phyloP scores from a whole-genome alignment of 139 green algal species.

The Diplosphaera chodatii region DNA sequence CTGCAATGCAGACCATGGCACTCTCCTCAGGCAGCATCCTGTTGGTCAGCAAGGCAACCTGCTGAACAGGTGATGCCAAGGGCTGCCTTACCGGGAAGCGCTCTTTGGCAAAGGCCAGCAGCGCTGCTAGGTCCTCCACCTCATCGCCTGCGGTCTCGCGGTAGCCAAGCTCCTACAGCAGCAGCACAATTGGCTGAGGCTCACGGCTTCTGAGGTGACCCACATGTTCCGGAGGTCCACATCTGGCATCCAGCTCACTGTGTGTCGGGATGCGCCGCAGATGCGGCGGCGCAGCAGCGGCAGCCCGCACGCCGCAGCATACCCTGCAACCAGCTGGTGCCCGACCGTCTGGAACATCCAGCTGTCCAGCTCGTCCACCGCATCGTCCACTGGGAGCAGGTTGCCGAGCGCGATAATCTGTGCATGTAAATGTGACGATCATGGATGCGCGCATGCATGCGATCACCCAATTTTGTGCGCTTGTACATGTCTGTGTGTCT shows the following conservation, averaged over 20 bases:
- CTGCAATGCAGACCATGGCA: too few species aligned
- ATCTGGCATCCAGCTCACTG: background rate
- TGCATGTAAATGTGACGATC: too few species aligned
- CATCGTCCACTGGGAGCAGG: constrained; percentile 51
- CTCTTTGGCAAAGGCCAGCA: constrained; percentile 67
- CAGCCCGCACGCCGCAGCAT: constrained; percentile 74
- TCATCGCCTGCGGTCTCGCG: constrained; percentile 69
- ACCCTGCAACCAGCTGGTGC: constrained; percentile 75
- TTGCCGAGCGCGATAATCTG: constrained; percentile 70
- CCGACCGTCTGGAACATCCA: constrained; percentile 96
- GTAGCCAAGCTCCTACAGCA: constrained; percentile 59
- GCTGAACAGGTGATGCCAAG: background rate
- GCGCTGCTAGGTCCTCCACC: constrained; percentile 82
- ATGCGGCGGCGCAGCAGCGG: constrained; percentile 78
- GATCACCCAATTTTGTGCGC: too few species aligned
- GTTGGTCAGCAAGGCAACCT: too few species aligned
- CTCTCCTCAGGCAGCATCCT: too few species aligned
- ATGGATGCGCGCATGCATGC: too few species aligned
- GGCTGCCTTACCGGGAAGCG: constrained; percentile 12
- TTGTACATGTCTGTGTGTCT: too few species aligned
- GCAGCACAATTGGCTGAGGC: too few species aligned
- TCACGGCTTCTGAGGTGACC: too few species aligned
- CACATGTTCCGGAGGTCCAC: too few species aligned
- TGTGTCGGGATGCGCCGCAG: constrained; percentile 29
- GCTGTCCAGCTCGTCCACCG: constrained; percentile 81